phyloP scores from a whole-genome alignment of 768 basidiomycete species.

The Tricholomella constricta region DNA sequence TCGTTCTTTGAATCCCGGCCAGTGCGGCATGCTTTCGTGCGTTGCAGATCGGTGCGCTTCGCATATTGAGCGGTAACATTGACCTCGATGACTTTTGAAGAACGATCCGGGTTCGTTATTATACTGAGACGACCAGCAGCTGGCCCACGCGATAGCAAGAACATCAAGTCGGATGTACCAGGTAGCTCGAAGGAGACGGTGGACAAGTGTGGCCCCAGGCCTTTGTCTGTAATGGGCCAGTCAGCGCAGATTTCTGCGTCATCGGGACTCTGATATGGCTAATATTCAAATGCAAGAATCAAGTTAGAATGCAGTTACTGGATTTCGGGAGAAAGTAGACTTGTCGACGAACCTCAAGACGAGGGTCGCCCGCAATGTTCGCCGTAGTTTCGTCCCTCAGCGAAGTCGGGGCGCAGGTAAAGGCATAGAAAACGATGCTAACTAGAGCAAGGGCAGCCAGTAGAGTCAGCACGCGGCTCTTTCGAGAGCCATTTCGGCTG shows the following conservation, averaged over 20 bases:
- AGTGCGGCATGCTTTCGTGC: neutral
- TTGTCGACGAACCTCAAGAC: neutral
- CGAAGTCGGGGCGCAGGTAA: too few species aligned
- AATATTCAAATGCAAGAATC: neutral
- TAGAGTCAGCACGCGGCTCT: too few species aligned
- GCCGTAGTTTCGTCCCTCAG: neutral
- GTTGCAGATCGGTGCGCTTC: neutral
- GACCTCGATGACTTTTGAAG: neutral
- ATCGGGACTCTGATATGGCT: neutral
- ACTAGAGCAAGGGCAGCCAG: too few species aligned
- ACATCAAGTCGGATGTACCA: neutral
- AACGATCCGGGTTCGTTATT: neutral
- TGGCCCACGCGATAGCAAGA: slow-evolving; percentile 1
- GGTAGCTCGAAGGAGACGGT: slow-evolving; percentile 2
- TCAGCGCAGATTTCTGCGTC: neutral
- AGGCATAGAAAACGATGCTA: too few species aligned
- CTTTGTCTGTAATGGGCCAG: neutral
- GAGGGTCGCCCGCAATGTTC: neutral
- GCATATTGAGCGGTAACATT: slow-evolving; percentile 2
- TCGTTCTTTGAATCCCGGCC: neutral
- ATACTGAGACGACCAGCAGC: neutral
- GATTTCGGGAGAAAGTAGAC: neutral
- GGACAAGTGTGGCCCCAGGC: neutral
- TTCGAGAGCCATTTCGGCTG: too few species aligned
- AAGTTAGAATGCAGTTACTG: too few species aligned